These are phyloP conservation scores for Madurella fahalii DNA, from an alignment of 2,329 filamentous ascomycete genomes.

Conservation along the genomic window DNA sequence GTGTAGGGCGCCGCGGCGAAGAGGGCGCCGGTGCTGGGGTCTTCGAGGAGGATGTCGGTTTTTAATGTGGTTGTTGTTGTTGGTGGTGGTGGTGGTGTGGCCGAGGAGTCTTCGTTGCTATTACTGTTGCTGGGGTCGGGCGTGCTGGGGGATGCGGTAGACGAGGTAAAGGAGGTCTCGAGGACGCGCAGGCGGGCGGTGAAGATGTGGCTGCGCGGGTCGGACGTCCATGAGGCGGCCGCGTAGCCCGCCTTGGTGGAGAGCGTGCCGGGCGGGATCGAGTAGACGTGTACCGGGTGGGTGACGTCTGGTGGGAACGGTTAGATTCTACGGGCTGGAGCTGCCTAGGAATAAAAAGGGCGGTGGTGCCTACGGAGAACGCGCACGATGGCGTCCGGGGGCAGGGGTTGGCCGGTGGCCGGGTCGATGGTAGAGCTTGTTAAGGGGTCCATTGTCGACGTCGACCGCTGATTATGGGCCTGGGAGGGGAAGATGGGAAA, in stretches of 20 bases:
- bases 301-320: slow-evolving; percentile 68
- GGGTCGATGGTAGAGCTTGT: slow-evolving; percentile 52
- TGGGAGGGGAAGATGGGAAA: background rate
- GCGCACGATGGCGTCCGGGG: slow-evolving; percentile 75
- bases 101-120: background rate
- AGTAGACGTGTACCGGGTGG: slow-evolving; percentile 75
- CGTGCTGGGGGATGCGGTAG: slow-evolving; percentile 15
- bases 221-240: slow-evolving; percentile 71
- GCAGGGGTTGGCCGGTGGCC: slow-evolving; percentile 63
- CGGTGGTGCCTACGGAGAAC: slow-evolving; percentile 52
- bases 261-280: slow-evolving; percentile 69
- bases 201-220: slow-evolving; percentile 73
- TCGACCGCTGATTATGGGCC: background rate
- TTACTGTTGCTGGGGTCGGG: slow-evolving; percentile 6
- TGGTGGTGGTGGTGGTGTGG: slow-evolving; percentile 40
- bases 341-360: background rate
- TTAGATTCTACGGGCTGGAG: slow-evolving; percentile 28
- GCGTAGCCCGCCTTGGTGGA: slow-evolving; percentile 76
- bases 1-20: slow-evolving; percentile 84
- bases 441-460: slow-evolving; percentile 9
- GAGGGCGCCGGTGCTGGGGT: slow-evolving; percentile 65
- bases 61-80: slow-evolving; percentile 45
- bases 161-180: slow-evolving; percentile 61
- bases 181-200: slow-evolving; percentile 75
- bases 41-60: slow-evolving; percentile 75